These are phyloP conservation scores for Coniochaeta pulveracea DNA, from an alignment of 2,329 filamentous ascomycete genomes.

Conservation along the genomic window DNA sequence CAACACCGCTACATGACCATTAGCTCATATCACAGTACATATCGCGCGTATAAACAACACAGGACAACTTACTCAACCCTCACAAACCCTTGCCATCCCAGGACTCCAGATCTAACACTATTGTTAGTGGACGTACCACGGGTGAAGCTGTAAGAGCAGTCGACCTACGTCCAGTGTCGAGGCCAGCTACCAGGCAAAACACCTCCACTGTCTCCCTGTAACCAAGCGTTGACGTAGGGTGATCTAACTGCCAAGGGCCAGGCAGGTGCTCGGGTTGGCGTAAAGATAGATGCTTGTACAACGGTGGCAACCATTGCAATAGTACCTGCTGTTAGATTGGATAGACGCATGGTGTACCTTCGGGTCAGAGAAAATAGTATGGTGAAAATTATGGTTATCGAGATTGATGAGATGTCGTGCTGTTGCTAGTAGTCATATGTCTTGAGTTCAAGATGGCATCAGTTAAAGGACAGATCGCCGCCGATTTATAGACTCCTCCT, in stretches of 20 bases:
- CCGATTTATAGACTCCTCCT: too few species aligned
- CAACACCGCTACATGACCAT: conserved; percentile 12
- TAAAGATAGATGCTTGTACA: conserved; percentile 13
- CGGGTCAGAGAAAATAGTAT: too few species aligned
- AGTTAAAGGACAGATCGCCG: too few species aligned
- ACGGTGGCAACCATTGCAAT: neutral
- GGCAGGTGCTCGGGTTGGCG: conserved; percentile 19
- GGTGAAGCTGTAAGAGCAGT: too few species aligned
- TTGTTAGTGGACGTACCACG: too few species aligned
- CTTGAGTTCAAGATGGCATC: too few species aligned
- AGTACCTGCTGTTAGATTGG: neutral
- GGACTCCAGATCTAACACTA: conserved; percentile 37
- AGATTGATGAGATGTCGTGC: too few species aligned
- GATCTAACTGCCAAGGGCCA: conserved; percentile 60
- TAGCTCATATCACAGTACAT: neutral
- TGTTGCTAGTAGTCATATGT: too few species aligned
- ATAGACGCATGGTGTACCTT: conserved; percentile 2
- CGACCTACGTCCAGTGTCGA: conserved; percentile 52
- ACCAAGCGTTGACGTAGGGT: conserved; percentile 65
- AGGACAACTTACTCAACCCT: conserved; percentile 1
- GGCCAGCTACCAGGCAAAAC: conserved; percentile 61
- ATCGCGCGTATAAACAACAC: too few species aligned
- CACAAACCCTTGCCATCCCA: conserved; percentile 59
- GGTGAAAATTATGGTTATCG: too few species aligned
- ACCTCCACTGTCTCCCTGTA: conserved; percentile 50